phyloP scores from a whole-genome alignment of 2,329 filamentous ascomycete species.

The Monilinia fructigena region DNA sequence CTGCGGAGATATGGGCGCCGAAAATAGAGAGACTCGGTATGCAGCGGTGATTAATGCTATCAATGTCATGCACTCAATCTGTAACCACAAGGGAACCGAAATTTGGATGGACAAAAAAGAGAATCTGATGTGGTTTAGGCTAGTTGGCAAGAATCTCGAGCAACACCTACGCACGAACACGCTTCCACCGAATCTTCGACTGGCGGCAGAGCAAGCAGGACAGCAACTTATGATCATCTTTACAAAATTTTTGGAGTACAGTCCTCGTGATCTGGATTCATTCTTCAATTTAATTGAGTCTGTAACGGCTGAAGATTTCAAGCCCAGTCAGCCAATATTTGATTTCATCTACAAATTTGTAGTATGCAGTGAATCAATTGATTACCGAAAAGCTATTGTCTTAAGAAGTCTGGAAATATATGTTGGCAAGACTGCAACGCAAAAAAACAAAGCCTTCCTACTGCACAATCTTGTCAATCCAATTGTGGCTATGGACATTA shows the following conservation, averaged over 20 bases:
- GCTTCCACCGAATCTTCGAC: conserved; percentile 68
- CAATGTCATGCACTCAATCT: conserved; percentile 78
- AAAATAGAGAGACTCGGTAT: conserved; percentile 67
- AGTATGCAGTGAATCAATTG: conserved; percentile 78
- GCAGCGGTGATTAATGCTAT: conserved; percentile 81
- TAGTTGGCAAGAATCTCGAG: conserved; percentile 76
- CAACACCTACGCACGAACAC: conserved; percentile 67
- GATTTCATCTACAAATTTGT: conserved; percentile 82
- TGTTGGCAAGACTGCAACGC: conserved; percentile 71
- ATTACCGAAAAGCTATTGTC: conserved; percentile 80
- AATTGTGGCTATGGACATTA: conserved; percentile 88
- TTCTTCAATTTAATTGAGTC: conserved; percentile 82
- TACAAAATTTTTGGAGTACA: conserved; percentile 73
- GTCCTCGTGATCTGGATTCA: conserved; percentile 74
- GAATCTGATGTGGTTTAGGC: conserved; percentile 58
- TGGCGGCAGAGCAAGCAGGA: conserved; percentile 84
- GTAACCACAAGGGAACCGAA: conserved; percentile 59
- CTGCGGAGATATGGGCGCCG: conserved; percentile 61
- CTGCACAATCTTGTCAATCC: conserved; percentile 93
- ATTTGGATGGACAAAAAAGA: conserved; percentile 71
- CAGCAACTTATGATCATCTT: conserved; percentile 86
- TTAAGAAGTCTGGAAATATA: conserved; percentile 87
- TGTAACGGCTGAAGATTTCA: conserved; percentile 79
- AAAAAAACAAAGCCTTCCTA: conserved; percentile 90
- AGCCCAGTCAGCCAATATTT: conserved; percentile 70